These are phyloP conservation scores for Delphinella strobiligena DNA, from an alignment of 2,329 filamentous ascomycete genomes.

Conservation along the genomic window DNA sequence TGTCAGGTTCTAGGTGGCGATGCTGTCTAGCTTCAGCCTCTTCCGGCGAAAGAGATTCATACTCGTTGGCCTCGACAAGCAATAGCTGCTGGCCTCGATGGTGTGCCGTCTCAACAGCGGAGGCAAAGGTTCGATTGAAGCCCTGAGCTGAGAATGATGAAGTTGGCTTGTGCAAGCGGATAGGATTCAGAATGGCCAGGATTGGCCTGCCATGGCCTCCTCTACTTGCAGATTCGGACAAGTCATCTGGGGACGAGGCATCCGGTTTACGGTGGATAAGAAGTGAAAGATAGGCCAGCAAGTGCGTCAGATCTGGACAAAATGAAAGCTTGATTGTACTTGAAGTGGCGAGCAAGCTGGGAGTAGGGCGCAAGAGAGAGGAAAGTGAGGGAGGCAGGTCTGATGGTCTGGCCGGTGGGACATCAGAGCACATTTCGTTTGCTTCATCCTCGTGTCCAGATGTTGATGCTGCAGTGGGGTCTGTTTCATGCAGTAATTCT, in stretches of 20 bases:
- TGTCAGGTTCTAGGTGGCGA: neutral
- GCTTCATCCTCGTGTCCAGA: neutral
- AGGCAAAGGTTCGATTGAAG: constrained; percentile 49
- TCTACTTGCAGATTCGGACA: neutral
- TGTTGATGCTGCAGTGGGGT: neutral
- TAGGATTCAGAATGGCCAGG: constrained; percentile 52
- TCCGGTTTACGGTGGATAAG: constrained; percentile 7
- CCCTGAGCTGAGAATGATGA: constrained; percentile 69
- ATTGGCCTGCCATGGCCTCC: constrained; percentile 21
- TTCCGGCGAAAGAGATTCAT: too few relatives aligned
- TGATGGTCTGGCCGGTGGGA: too few relatives aligned
- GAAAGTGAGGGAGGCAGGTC: too few relatives aligned
- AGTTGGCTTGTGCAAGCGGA: constrained; percentile 54
- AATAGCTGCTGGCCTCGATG: constrained; percentile 23
- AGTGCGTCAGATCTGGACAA: constrained; percentile 60
- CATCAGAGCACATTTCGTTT: constrained; percentile 4
- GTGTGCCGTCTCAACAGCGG: constrained; percentile 48
- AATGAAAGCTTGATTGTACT: constrained; percentile 60
- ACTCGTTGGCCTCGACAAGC: constrained; percentile 29
- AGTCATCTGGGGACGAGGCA: neutral
- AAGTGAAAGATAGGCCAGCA: constrained; percentile 59
- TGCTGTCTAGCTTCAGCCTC: constrained; percentile 5
- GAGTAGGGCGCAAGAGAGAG: constrained; percentile 47
- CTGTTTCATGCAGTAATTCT: constrained; percentile 30
- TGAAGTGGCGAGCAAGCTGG: constrained; percentile 57